Evolutionary conservation across 768 basidiomycete genomes (phyloP).

Genomic region (Russula emetica): DNA sequence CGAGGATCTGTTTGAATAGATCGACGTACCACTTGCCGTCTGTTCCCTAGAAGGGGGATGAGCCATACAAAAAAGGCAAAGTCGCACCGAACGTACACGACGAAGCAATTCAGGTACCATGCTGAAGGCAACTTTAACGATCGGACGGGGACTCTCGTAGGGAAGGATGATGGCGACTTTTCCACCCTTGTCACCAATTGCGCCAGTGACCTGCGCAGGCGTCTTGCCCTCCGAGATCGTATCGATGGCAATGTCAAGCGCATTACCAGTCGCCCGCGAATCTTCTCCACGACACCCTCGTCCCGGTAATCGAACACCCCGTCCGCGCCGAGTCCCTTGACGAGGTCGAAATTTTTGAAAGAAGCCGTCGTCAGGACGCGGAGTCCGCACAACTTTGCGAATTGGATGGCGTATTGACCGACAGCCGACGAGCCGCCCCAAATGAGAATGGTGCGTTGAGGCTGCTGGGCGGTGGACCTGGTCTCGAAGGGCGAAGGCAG

Average conservation of each 20-base stretch:
- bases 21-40: conserved; percentile 29
- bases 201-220: conserved; percentile 13
- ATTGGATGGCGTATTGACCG: conserved; percentile 36
- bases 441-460: conserved; percentile 15
- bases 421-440: conserved; percentile 34
- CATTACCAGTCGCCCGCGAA: conserved; percentile 29
- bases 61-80: neutral
- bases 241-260: conserved; percentile 29
- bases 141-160: conserved; percentile 19
- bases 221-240: conserved; percentile 24
- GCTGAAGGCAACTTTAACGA: neutral
- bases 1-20: conserved; percentile 28
- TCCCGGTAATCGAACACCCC: conserved; percentile 35
- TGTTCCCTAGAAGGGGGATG: conserved; percentile 13
- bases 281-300: conserved; percentile 31
- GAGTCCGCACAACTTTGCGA: conserved; percentile 34
- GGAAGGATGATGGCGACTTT: conserved; percentile 19
- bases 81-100: neutral
- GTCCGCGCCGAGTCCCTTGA: conserved; percentile 38
- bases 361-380: conserved; percentile 39
- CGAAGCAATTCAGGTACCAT: neutral
- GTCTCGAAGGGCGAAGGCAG: conserved; percentile 21
- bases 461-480: neutral
- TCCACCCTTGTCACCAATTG: conserved; percentile 26
- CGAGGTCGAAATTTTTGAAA: conserved; percentile 34